phyloP scores from a whole-genome alignment of 305 asterid genomes.

The Stenogyne calaminthoides region DNA sequence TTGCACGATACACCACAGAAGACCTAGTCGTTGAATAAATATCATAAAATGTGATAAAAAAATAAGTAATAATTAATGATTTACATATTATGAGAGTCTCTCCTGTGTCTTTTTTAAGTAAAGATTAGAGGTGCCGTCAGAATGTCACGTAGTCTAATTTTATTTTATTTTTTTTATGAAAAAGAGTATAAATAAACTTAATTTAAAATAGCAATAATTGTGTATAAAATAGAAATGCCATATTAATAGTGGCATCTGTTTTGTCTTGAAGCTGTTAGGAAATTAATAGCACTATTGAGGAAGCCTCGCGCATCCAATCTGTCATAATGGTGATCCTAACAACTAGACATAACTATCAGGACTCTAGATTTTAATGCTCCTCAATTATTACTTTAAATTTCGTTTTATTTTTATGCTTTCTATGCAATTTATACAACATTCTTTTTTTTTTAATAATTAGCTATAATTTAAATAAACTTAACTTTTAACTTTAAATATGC shows the following conservation, averaged over 20 bases:
- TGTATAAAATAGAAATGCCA: neutral
- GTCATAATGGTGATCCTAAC: conserved; percentile 42
- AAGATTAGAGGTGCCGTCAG: too few relatives aligned
- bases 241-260: conserved; percentile 26
- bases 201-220: neutral
- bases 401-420: neutral
- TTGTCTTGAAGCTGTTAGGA: conserved; percentile 40
- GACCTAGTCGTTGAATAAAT: too few relatives aligned
- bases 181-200: neutral
- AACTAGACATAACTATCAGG: conserved; percentile 28
- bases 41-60: too few relatives aligned
- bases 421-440: neutral
- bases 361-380: conserved; percentile 32
- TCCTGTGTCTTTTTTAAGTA: too few relatives aligned
- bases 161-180: neutral
- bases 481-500: neutral
- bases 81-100: too few relatives aligned
- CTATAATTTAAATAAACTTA: neutral
- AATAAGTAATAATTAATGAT: too few relatives aligned
- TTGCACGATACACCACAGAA: too few relatives aligned
- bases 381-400: conserved; percentile 22
- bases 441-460: too few relatives aligned
- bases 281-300: conserved; percentile 36
- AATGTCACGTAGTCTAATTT: too few relatives aligned
- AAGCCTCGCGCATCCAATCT: conserved; percentile 27